These are phyloP conservation scores for Alternaria infectoria DNA, from an alignment of 2,329 filamentous ascomycete species.

Conservation along the genomic window DNA sequence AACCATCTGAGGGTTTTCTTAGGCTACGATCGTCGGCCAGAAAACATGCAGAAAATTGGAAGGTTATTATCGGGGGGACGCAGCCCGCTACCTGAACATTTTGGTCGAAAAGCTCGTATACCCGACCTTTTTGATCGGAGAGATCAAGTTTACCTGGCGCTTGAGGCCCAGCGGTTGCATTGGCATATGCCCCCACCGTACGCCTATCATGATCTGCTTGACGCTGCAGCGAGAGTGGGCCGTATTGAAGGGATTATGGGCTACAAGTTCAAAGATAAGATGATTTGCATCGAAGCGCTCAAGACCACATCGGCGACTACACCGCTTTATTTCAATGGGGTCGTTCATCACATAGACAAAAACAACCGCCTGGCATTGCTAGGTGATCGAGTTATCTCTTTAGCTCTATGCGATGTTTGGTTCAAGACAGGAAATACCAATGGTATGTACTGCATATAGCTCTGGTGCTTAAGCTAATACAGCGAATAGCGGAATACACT, in stretches of 20 bases:
- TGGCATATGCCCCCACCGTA: conserved; percentile 7
- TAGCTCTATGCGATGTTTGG: conserved; percentile 26
- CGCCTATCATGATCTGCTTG: conserved; percentile 20
- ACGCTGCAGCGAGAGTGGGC: conserved; percentile 20
- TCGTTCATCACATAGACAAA: neutral
- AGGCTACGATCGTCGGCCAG: neutral
- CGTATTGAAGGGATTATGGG: conserved; percentile 20
- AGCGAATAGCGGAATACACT: conserved; percentile 7
- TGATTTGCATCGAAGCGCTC: conserved; percentile 26
- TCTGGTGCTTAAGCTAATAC: conserved; percentile 2
- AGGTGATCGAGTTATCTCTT: conserved; percentile 24
- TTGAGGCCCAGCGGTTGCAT: conserved; percentile 7
- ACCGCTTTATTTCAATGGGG: conserved; percentile 25
- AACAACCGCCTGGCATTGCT: conserved; percentile 31
- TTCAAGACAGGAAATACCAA: conserved; percentile 16
- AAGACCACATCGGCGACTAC: conserved; percentile 8
- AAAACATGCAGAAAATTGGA: neutral
- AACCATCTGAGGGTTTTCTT: neutral
- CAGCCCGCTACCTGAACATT: conserved; percentile 8
- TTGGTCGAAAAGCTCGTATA: conserved; percentile 17
- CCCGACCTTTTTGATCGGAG: conserved; percentile 21
- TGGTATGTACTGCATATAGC: conserved; percentile 1
- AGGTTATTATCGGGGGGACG: neutral
- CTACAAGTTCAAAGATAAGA: conserved; percentile 30
- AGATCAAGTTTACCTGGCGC: conserved; percentile 17